Percentiles rank a stretch among this genome's conserved stretches.
Evolutionary conservation across 495 filamentous ascomycete genomes (phyloP).

Genomic region (Neurospora sp.): DNA sequence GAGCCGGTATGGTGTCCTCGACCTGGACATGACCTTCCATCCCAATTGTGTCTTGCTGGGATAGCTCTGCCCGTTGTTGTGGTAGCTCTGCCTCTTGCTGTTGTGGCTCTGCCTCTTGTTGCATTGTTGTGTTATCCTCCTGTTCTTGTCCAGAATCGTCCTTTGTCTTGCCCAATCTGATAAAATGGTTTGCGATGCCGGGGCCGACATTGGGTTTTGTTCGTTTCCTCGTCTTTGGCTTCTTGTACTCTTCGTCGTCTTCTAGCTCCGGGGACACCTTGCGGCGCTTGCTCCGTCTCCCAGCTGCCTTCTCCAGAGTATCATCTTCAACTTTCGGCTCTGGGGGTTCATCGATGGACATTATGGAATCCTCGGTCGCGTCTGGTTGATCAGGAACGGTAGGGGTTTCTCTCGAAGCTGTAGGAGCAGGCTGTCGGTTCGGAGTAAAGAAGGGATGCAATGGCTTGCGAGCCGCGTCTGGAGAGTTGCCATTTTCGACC

Average conservation of each 20-base stretch:
- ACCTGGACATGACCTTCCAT: background rate
- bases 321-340: slow-evolving; percentile 3
- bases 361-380: background rate
- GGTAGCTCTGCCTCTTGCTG: background rate
- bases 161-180: slow-evolving; percentile 4
- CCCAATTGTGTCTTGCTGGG: background rate
- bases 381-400: background rate
- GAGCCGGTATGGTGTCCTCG: background rate
- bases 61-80: background rate
- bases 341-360: background rate
- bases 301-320: slow-evolving; percentile 20
- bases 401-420: background rate
- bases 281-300: slow-evolving; percentile 37
- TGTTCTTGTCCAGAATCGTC: background rate
- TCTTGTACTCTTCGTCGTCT: slow-evolving; percentile 7
- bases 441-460: slow-evolving; percentile 24
- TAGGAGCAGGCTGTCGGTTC: slow-evolving; percentile 4
- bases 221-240: slow-evolving; percentile 5
- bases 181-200: slow-evolving; percentile 12
- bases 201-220: slow-evolving; percentile 5
- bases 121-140: background rate
- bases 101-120: background rate
- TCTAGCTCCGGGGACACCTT: slow-evolving; percentile 28
- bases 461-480: slow-evolving; percentile 9
- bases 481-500: slow-evolving; percentile 11